Conservation (phyloP, 1,139 yeast species). For the Yamadazyma siamensis region DNA sequence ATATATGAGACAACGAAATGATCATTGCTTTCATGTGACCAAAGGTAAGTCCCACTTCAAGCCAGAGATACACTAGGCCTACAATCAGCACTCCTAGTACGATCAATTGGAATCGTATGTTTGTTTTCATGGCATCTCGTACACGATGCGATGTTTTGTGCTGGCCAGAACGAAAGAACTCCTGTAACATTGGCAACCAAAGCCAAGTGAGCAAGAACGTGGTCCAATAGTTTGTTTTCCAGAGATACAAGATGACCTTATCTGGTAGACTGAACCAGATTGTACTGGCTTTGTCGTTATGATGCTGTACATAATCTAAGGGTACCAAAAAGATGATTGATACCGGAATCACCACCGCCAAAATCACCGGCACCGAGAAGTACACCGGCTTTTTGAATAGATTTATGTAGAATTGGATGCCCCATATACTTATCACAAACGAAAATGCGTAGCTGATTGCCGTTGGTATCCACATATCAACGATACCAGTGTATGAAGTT, state of each 20-base stretch:
- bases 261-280: conserved; percentile 34
- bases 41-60: conserved; percentile 59
- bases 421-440: conserved; percentile 28
- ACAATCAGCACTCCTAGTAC: conserved; percentile 51
- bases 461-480: conserved; percentile 30
- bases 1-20: conserved; percentile 78
- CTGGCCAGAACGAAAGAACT: conserved; percentile 70
- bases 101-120: conserved; percentile 58
- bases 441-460: conserved; percentile 26
- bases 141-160: conserved; percentile 44
- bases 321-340: conserved; percentile 41
- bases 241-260: conserved; percentile 48
- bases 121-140: conserved; percentile 54
- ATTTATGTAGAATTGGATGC: conserved; percentile 36
- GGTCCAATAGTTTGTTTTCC: conserved; percentile 80
- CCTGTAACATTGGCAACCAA: conserved; percentile 66
- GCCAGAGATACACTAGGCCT: conserved; percentile 58
- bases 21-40: conserved; percentile 61
- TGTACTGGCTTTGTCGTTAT: conserved; percentile 4
- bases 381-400: conserved; percentile 34
- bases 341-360: conserved; percentile 44
- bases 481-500: neutral
- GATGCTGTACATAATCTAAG: conserved; percentile 36
- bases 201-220: conserved; percentile 77
- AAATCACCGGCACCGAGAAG: conserved; percentile 29